Percentiles rank a stretch among this genome's conserved stretches.
These are phyloP conservation scores for Phytophthora pistaciae DNA, from an alignment of 352 stramenopile genomes.

Conservation along the genomic window DNA sequence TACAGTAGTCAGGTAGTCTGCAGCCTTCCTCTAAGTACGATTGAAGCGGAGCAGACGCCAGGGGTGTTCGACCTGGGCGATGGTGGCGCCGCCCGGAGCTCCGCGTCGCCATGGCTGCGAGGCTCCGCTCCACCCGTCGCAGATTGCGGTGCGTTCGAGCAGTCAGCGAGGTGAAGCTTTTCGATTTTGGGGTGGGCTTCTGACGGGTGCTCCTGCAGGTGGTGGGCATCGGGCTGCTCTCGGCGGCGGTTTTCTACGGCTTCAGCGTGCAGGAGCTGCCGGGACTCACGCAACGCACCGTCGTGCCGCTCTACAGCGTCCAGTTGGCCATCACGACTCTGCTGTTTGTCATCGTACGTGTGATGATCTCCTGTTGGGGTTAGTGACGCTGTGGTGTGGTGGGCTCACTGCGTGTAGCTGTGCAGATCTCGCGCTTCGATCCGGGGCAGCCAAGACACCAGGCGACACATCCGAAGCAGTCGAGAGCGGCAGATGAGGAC, in stretches of 20 bases:
- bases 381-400: no score
- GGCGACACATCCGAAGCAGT: slow-evolving; percentile 9
- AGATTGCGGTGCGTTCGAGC: slow-evolving; percentile 40
- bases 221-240: slow-evolving; percentile 45
- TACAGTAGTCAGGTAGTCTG: no score
- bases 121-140: slow-evolving; percentile 47
- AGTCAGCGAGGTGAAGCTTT: neutral
- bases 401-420: neutral
- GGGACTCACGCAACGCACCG: slow-evolving; percentile 36
- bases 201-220: slow-evolving; percentile 33
- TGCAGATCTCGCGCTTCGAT: slow-evolving; percentile 65
- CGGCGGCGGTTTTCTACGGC: slow-evolving; percentile 51
- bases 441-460: slow-evolving; percentile 25
- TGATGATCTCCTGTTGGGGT: neutral
- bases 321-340: slow-evolving; percentile 50
- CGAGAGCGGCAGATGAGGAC: neutral
- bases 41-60: slow-evolving; percentile 9
- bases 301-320: slow-evolving; percentile 51
- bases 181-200: neutral
- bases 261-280: slow-evolving; percentile 60
- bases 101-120: slow-evolving; percentile 59
- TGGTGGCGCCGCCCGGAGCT: slow-evolving; percentile 7
- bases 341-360: slow-evolving; percentile 42
- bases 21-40: slow-evolving; percentile 25
- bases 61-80: neutral